Base-by-base conservation (phyloP, 2,329 filamentous ascomycete genomes). In the Aspergillus japonicus region DNA sequence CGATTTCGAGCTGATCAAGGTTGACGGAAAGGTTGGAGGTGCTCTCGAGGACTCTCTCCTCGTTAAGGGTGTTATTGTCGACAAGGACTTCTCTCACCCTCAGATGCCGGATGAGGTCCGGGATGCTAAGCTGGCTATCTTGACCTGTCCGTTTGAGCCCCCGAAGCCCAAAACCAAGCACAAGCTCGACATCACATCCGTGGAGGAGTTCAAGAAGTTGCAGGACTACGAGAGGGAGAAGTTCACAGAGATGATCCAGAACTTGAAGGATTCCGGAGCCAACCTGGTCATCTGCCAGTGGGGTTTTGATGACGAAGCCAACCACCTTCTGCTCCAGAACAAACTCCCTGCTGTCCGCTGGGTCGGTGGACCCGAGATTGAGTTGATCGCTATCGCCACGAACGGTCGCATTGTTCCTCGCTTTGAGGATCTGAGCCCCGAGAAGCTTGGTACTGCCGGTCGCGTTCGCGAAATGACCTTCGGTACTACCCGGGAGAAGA, bases 131-230 rank as follows among this genome's bases (percentile, higher is more conserved):
- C 88, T 99, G 73, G 95, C 95, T 68, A 99, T 99, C 71, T 82
- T 99, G 61, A 99, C 95, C 54, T 99, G 95, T 77, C 92, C 95
- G 4, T 99, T 99, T 75, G 95, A 99, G 82, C 95, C 95, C 33
- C 95, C 95, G 54, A 99, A 99, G 85, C 95, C 95, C 68, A 99
- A 99, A 87, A 99, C 95, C 51, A 99, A 99, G 86, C 95, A 99
- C 81, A 96, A 97, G 83, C 86, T 99, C 63, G 95, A 99, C 73
- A 99, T 99, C 74, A 95, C 92, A 58, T 91, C 88, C 47, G 94
- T 99, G 7, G 94, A 98, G 69, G 95, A 99, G 81, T 99, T 96
- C 84, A 97, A 96, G 84, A 95, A 96, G 80, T 82, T 99, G 66
- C 95, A 99, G 75, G 91, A 85, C 69, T 99, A 99, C 81, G 95